These are phyloP conservation scores for Tetrahymena borealis DNA, from an alignment of 73 alveolate genomes.

Conservation along the genomic window DNA sequence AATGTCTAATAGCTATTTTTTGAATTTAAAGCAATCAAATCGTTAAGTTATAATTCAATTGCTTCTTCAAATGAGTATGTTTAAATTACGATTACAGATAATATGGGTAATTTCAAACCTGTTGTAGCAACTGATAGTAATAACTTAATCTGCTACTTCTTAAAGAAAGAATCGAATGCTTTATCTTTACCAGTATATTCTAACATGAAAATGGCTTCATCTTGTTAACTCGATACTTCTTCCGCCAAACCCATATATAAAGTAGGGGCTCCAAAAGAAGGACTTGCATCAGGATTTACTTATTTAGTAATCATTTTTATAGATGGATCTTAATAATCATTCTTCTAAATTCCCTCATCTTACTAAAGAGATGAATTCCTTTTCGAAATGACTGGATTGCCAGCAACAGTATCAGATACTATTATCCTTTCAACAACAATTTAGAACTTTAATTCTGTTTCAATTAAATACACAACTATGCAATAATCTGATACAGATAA, in stretches of 20 bases:
- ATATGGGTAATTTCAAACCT: not conserved
- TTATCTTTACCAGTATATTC: not conserved
- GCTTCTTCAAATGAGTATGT: not conserved
- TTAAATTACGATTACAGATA: not conserved
- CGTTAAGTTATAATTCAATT: not conserved
- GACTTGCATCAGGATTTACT: not conserved
- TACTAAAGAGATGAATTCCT: not conserved
- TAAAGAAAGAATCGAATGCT: not conserved
- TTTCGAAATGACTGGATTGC: not conserved
- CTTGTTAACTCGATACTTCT: not conserved
- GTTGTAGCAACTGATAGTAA: not conserved
- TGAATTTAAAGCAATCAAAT: not conserved
- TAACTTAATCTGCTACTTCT: not conserved
- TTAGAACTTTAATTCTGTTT: not conserved
- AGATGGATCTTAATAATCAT: not conserved
- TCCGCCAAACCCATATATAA: not conserved
- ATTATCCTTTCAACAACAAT: not conserved
- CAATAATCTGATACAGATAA: not conserved
- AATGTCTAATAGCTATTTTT: not conserved
- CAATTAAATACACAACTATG: not conserved
- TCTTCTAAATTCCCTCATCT: not conserved
- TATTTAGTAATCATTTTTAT: not conserved
- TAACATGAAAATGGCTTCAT: not conserved
- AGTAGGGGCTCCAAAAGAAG: not conserved
- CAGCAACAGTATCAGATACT: not conserved